phyloP scores from a whole-genome alignment of 2,329 filamentous ascomycete species.

The Colletotrichum cereale region DNA sequence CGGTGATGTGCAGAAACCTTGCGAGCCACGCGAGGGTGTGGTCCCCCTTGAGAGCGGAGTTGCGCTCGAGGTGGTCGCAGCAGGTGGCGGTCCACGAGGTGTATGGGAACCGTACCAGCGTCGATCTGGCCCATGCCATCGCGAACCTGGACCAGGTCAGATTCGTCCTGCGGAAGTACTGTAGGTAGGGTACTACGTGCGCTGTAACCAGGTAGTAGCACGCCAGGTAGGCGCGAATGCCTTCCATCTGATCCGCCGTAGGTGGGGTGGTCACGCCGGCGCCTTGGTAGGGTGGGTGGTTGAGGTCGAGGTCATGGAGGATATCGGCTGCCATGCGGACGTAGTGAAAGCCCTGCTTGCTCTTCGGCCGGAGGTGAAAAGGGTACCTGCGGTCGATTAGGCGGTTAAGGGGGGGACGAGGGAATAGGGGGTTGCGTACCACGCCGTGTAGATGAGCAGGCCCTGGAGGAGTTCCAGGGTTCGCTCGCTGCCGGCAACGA shows the following conservation, averaged over 20 bases:
- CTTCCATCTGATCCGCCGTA: conserved; percentile 52
- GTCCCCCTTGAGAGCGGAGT: conserved; percentile 55
- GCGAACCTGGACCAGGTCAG: conserved; percentile 49
- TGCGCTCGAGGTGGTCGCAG: conserved; percentile 57
- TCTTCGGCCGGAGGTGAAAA: conserved; percentile 65
- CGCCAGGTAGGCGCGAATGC: conserved; percentile 60
- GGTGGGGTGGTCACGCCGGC: conserved; percentile 41
- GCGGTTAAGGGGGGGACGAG: not conserved
- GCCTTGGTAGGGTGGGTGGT: conserved; percentile 52
- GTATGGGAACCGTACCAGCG: conserved; percentile 49
- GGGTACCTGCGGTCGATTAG: conserved; percentile 59
- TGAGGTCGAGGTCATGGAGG: conserved; percentile 62
- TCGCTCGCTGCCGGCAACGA: conserved; percentile 68
- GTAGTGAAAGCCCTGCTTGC: conserved; percentile 63
- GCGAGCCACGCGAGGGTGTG: conserved; percentile 58
- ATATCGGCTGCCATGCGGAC: conserved; percentile 65
- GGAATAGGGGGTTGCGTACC: conserved; percentile 53
- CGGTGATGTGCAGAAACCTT: conserved; percentile 55
- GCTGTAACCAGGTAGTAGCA: conserved; percentile 58
- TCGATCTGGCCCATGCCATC: conserved; percentile 53
- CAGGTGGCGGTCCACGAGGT: conserved; percentile 59
- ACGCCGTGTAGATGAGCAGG: conserved; percentile 68
- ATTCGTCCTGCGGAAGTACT: conserved; percentile 36
- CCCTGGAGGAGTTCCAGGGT: conserved; percentile 69
- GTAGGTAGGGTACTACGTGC: conserved; percentile 48